Conservation (phyloP, 2,329 filamentous ascomycete species). For the Cladosporium sp. region DNA sequence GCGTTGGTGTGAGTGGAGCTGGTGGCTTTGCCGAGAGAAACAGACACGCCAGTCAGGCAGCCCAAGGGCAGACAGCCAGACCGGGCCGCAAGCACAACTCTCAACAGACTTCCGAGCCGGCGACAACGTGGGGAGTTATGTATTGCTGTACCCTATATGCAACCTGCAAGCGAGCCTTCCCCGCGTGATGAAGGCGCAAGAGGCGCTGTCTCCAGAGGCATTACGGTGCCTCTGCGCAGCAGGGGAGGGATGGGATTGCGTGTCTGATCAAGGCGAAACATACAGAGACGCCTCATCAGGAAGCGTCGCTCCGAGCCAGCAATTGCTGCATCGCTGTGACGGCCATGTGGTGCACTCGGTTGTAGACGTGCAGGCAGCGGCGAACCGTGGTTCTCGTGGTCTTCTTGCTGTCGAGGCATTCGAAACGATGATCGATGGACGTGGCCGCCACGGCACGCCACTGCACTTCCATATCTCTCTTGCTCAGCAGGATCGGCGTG, state of each 20-base stretch:
- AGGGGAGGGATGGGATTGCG: background rate
- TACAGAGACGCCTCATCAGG: background rate
- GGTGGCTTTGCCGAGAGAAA: background rate
- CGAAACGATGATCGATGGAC: background rate
- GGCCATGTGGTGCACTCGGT: background rate
- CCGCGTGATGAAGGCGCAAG: background rate
- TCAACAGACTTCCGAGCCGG: constrained; percentile 11
- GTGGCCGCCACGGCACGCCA: background rate
- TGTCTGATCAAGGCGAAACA: background rate
- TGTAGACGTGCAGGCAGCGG: background rate
- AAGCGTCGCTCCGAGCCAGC: background rate
- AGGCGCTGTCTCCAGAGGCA: background rate
- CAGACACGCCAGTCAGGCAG: background rate
- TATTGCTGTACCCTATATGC: background rate
- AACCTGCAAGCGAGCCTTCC: constrained; percentile 2
- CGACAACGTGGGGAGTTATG: no score
- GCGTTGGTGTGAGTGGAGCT: constrained; percentile 1
- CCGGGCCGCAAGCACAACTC: constrained; percentile 1
- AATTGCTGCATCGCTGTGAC: background rate
- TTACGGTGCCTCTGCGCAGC: background rate
- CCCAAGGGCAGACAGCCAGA: background rate
- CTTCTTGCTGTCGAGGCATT: background rate
- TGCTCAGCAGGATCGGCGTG: constrained; percentile 7
- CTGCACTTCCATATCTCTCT: constrained; percentile 1
- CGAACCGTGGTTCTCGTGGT: background rate